These are phyloP conservation scores for Suillus subaureus DNA, from an alignment of 768 basidiomycete genomes.

Conservation along the genomic window DNA sequence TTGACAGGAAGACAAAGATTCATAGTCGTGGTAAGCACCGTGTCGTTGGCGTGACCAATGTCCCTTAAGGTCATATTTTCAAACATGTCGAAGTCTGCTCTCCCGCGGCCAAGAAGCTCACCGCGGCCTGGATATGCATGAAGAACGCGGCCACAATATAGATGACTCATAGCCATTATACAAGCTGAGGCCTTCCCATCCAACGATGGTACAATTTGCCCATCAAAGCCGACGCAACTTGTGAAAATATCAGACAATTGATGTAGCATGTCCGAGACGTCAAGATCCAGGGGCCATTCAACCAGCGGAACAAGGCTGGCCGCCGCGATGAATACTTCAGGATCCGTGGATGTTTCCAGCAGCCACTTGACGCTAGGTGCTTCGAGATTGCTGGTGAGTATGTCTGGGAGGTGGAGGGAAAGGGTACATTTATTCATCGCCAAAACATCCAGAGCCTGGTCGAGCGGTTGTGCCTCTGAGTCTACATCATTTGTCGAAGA, in stretches of 20 bases:
- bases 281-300: constrained; percentile 13
- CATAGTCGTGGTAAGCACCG: background rate
- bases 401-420: background rate
- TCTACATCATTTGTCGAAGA: background rate
- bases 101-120: background rate
- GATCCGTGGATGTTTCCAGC: constrained; percentile 19
- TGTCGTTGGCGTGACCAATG: background rate
- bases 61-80: background rate
- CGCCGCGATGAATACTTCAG: constrained; percentile 9
- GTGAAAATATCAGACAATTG: background rate
- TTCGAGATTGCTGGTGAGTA: background rate
- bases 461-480: background rate
- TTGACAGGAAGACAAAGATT: background rate
- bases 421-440: background rate
- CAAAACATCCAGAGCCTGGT: background rate
- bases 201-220: background rate
- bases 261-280: background rate
- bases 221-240: background rate
- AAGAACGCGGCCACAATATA: background rate
- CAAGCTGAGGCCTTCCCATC: background rate
- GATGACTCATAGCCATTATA: background rate
- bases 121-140: background rate
- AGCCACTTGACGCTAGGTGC: constrained; percentile 16
- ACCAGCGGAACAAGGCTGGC: constrained; percentile 11
- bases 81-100: background rate